Base-by-base conservation (phyloP, 2,329 filamentous ascomycete species). In the Rachicladosporium sp. region DNA sequence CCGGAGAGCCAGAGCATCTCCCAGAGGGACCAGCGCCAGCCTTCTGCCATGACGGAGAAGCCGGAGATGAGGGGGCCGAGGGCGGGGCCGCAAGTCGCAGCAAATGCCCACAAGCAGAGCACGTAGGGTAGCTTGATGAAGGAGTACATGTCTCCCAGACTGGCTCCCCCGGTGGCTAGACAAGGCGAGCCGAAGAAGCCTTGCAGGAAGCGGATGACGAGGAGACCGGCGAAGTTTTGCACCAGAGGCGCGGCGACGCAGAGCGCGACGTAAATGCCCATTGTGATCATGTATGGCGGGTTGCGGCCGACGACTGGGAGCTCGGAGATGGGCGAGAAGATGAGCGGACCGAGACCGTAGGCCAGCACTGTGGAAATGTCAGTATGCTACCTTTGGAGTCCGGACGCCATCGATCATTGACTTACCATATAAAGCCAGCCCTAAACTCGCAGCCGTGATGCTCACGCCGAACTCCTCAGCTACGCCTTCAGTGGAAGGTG, bases 301-400 rank as follows among this genome's bases (percentile, higher is more conserved):
- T 78, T 83, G 5, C 80, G 68, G 2, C 81, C 80, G 37, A 84
- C 70, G 34, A 68, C 54, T 0, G 80, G 77, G 13, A 84, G 73
- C 59, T 85, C 80, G 36, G 68, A 73, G 32, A 84, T 58, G 0
- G 80, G 80, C 0, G 75, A 76, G 59, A 75, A 82, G 15, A 84
- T 45, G 19, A 83, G 58, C 1, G 79, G 78, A 0, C 78, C 79
- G 10, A 77, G 59, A 9, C 78, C 77, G 45, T 66, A 76, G 1
- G 74, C 77, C 0, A 79, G 59, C 1, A 81, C 76, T 19, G 15
- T 19, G 15, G 15, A 19, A 19, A 19, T 19, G 15, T 19, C 15
- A 19, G 15, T 19, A 19, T 19, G 15, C 15, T 19, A 19, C 15
- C 15, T 3, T 19, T 19, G 15, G 15, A 19, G 15, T 19, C 15